phyloP scores from a whole-genome alignment of 139 green algal species.

The Tetradesmus lagerheimii region DNA sequence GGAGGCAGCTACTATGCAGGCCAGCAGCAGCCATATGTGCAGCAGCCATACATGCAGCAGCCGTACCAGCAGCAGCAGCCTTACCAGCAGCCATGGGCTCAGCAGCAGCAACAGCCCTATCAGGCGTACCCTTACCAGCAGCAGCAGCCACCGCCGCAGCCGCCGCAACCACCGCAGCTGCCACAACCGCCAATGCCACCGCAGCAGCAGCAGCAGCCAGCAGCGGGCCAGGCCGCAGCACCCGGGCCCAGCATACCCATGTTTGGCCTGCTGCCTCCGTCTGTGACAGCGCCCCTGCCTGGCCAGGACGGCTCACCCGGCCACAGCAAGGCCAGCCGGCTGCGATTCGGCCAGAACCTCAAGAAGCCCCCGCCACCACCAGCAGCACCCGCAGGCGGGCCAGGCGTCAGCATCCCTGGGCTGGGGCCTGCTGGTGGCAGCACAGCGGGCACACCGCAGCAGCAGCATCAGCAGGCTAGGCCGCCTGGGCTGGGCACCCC shows the following conservation, averaged over 20 bases:
- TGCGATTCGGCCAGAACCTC: not conserved
- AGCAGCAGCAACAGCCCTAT: not conserved
- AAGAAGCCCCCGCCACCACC: not conserved
- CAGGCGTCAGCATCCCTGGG: not conserved
- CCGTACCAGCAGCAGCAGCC: not conserved
- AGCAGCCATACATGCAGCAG: not conserved
- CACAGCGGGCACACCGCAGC: not conserved
- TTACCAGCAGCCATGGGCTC: not conserved
- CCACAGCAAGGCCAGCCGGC: not conserved
- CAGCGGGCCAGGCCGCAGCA: not conserved
- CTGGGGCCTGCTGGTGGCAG: not conserved
- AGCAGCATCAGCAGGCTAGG: not conserved
- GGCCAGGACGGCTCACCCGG: not conserved
- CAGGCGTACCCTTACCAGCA: conserved; percentile 14
- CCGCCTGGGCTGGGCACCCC: not conserved
- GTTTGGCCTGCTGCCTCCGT: not conserved
- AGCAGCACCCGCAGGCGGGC: not conserved
- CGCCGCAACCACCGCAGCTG: not conserved
- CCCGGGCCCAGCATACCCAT: not conserved
- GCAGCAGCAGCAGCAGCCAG: not conserved
- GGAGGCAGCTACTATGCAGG: not conserved
- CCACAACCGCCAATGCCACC: not conserved
- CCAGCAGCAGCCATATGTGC: not conserved
- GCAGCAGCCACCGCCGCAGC: conserved; percentile 16
- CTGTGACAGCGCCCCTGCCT: not conserved